Percentiles rank a stretch among this genome's conserved stretches.
These are phyloP conservation scores for Plenodomus lindquistii DNA, from an alignment of 2,329 filamentous ascomycete species.

Conservation along the genomic window DNA sequence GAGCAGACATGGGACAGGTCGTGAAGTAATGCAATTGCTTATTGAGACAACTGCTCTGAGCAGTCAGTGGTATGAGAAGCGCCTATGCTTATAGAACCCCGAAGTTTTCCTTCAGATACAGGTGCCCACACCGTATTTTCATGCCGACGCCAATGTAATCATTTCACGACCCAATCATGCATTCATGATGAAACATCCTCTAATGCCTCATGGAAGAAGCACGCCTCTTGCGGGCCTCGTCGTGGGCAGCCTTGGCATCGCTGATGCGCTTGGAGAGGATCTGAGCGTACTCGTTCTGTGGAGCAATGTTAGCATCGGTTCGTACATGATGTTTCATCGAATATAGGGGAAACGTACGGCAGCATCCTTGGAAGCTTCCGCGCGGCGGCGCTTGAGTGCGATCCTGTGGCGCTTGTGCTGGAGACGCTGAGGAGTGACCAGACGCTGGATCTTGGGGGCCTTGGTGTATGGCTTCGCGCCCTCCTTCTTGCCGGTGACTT, in stretches of 20 bases:
- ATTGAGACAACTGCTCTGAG: constrained; percentile 42
- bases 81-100: constrained; percentile 39
- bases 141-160: constrained; percentile 44
- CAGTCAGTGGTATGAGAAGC: constrained; percentile 42
- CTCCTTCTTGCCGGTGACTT: constrained; percentile 95
- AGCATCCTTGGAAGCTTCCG: constrained; percentile 98
- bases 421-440: constrained; percentile 98
- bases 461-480: constrained; percentile 99
- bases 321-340: background rate
- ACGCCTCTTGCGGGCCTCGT: constrained; percentile 93
- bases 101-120: constrained; percentile 39
- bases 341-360: constrained; percentile 68
- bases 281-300: constrained; percentile 97
- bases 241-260: constrained; percentile 93
- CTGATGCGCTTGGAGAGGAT: constrained; percentile 95
- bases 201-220: constrained; percentile 71
- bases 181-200: constrained; percentile 29
- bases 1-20: constrained; percentile 4
- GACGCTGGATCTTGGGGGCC: constrained; percentile 99
- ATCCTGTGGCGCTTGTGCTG: constrained; percentile 99
- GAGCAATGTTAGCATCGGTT: constrained; percentile 14
- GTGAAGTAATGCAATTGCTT: constrained; percentile 44
- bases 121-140: constrained; percentile 38
- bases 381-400: constrained; percentile 96
- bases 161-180: constrained; percentile 40